Conservation (phyloP, 139 green algal genomes). For the Ulvella scutata region DNA sequence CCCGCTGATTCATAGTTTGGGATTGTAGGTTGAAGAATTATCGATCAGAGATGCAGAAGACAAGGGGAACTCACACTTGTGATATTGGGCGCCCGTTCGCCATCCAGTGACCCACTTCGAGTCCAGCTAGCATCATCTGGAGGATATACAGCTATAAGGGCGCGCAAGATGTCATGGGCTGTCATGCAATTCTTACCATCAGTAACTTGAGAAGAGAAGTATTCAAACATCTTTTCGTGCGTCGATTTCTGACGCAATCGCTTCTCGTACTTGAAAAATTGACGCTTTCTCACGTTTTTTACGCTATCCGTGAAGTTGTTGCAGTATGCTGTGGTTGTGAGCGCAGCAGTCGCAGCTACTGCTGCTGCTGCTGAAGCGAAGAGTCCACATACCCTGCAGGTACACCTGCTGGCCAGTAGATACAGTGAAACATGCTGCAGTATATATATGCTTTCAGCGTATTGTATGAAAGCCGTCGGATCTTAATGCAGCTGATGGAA, state of each 20-base stretch:
- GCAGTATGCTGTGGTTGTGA: neutral
- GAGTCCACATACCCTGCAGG: no score
- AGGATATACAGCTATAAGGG: neutral
- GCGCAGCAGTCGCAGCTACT: neutral
- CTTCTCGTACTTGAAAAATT: conserved; percentile 2
- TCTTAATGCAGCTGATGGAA: no score
- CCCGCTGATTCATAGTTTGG: no score
- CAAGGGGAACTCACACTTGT: no score
- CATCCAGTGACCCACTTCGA: neutral
- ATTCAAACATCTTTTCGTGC: neutral
- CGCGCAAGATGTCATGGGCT: neutral
- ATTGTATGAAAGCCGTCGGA: no score
- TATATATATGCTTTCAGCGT: no score
- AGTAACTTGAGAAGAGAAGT: neutral
- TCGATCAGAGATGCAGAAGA: no score
- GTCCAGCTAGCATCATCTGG: neutral
- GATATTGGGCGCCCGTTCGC: neutral
- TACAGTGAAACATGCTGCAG: no score
- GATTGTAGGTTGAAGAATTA: no score
- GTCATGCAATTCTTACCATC: neutral
- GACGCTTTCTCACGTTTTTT: neutral
- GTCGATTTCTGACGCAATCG: neutral
- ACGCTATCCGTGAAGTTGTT: no score
- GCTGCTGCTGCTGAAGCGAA: neutral
- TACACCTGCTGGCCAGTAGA: no score